Percentiles rank a stretch among this genome's conserved stretches.
Evolutionary conservation across 2,329 filamentous ascomycete genomes (phyloP).

Genomic region (Microdochium paspali): DNA sequence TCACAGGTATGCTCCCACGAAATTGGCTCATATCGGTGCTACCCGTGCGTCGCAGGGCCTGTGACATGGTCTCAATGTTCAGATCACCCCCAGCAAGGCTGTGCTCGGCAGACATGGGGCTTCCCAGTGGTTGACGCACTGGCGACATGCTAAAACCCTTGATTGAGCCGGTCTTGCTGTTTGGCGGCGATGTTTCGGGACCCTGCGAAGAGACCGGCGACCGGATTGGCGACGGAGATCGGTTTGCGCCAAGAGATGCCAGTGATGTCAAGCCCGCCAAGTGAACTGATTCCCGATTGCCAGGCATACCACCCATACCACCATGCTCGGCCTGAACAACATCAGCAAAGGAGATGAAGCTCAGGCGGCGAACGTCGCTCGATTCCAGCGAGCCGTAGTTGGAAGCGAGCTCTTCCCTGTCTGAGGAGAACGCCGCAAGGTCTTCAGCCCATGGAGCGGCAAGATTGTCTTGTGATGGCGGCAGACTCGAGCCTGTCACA

Average conservation of each 20-base stretch:
- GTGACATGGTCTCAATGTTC: conserved; percentile 88
- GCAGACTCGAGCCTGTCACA: conserved; percentile 40
- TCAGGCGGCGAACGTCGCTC: conserved; percentile 71
- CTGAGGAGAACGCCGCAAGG: conserved; percentile 38
- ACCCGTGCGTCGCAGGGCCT: conserved; percentile 75
- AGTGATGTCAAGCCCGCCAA: conserved; percentile 57
- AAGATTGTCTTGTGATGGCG: conserved; percentile 2
- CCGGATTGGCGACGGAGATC: conserved; percentile 71
- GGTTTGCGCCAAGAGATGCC: conserved; percentile 40
- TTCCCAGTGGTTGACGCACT: conserved; percentile 48
- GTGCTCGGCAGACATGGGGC: conserved; percentile 46
- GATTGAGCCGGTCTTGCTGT: conserved; percentile 65
- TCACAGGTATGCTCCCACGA: conserved; percentile 45
- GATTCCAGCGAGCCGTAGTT: conserved; percentile 72
- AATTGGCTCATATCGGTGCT: conserved; percentile 64
- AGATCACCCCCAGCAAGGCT: conserved; percentile 57
- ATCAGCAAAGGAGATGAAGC: conserved; percentile 95
- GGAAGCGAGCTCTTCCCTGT: conserved; percentile 54
- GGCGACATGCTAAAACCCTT: conserved; percentile 68
- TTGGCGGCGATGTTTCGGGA: conserved; percentile 60
- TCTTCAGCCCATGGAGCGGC: conserved; percentile 46
- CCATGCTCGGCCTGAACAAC: conserved; percentile 81
- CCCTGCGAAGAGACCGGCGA: conserved; percentile 70
- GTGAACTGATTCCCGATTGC: conserved; percentile 61
- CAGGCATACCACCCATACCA: conserved; percentile 36